These are phyloP conservation scores for Candida nanaspora DNA, from an alignment of 805 yeast genomes.

Conservation along the genomic window DNA sequence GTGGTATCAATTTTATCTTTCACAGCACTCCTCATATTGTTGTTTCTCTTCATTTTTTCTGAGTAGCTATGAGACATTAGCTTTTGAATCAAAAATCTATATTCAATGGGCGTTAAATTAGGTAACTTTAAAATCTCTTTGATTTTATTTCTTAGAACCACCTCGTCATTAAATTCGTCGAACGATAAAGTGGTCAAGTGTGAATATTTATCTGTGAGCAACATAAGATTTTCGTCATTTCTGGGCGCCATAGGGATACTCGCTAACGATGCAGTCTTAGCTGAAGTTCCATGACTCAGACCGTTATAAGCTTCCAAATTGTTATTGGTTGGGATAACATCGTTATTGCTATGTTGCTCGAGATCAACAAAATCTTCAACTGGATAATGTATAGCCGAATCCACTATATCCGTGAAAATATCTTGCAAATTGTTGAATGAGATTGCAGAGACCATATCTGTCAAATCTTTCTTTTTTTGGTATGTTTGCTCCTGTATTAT, in stretches of 20 bases:
- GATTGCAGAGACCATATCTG: not conserved
- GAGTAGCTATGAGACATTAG: slow-evolving; percentile 65
- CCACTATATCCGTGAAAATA: slow-evolving; percentile 32
- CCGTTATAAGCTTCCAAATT: not conserved
- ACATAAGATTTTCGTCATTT: not conserved
- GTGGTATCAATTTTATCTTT: slow-evolving; percentile 1
- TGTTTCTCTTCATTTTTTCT: slow-evolving; percentile 31
- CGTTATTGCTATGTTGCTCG: slow-evolving; percentile 14
- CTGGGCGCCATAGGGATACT: not conserved
- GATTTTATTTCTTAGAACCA: slow-evolving; percentile 39
- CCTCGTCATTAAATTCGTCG: slow-evolving; percentile 28
- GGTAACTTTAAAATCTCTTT: slow-evolving; percentile 35
- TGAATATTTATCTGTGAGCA: slow-evolving; percentile 27
- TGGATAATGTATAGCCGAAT: slow-evolving; percentile 41
- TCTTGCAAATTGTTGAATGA: not conserved
- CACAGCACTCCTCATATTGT: not conserved
- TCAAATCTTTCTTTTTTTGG: not conserved
- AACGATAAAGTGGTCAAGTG: slow-evolving; percentile 22
- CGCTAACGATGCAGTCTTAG: no score
- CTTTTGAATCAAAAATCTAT: slow-evolving; percentile 48
- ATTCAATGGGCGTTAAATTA: slow-evolving; percentile 32
- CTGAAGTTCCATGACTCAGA: no score
- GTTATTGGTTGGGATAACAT: slow-evolving; percentile 6
- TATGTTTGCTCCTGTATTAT: not conserved
- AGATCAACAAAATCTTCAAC: slow-evolving; percentile 32